These are phyloP conservation scores for Gyrodon lividus DNA, from an alignment of 768 basidiomycete species.

Conservation along the genomic window DNA sequence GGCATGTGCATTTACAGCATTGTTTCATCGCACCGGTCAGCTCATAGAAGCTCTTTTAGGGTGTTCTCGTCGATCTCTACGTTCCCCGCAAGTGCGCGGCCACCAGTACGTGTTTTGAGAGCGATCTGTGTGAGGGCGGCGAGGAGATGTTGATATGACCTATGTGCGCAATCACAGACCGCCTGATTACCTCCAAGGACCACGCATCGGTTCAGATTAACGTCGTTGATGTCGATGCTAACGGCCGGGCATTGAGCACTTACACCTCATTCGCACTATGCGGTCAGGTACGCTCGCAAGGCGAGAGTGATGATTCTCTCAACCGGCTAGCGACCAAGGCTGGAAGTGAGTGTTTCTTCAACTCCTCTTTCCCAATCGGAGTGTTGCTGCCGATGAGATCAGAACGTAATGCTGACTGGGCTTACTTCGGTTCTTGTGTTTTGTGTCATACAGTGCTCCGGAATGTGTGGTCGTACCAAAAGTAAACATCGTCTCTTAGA, in stretches of 20 bases:
- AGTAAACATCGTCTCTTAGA: slow-evolving; percentile 49
- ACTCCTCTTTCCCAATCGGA: not conserved
- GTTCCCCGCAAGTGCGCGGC: slow-evolving; percentile 99
- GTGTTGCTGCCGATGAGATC: not conserved
- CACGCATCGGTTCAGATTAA: slow-evolving; percentile 98
- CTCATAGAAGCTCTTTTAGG: slow-evolving; percentile 44
- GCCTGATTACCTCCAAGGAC: slow-evolving; percentile 98
- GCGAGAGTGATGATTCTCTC: slow-evolving; percentile 94
- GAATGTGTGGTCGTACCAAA: slow-evolving; percentile 95
- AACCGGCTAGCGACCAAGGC: slow-evolving; percentile 95
- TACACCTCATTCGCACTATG: slow-evolving; percentile 93
- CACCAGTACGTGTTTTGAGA: slow-evolving; percentile 66
- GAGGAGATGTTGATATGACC: slow-evolving; percentile 4
- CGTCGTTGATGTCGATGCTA: slow-evolving; percentile 90
- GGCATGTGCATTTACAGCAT: slow-evolving; percentile 42
- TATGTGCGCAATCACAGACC: slow-evolving; percentile 53
- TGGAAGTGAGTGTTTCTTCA: slow-evolving; percentile 68
- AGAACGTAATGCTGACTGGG: slow-evolving; percentile 8
- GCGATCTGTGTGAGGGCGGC: not conserved
- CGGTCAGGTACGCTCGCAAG: slow-evolving; percentile 91
- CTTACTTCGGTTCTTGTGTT: not conserved
- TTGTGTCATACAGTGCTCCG: slow-evolving; percentile 73
- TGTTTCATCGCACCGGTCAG: not conserved
- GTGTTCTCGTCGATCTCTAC: slow-evolving; percentile 99
- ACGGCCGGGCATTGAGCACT: slow-evolving; percentile 74